Base-by-base conservation (phyloP, 2,329 filamentous ascomycete species). In the Fusarium pseudoanthophilum region DNA sequence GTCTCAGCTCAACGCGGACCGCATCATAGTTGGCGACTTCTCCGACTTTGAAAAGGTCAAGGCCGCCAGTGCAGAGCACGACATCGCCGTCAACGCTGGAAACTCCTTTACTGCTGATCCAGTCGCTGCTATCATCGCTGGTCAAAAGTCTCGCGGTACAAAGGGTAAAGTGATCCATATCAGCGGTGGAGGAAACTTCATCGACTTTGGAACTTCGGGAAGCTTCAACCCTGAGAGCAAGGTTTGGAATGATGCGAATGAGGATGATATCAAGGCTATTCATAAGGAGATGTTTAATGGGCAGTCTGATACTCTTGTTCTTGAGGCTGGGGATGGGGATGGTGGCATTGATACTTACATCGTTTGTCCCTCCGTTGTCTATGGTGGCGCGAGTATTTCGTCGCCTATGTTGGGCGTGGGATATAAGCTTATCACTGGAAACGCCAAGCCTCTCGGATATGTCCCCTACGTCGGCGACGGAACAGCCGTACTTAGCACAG, bases 211-310 rank as follows among this genome's bases (percentile, higher is more conserved):
- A 11, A 68, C 65, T 7, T 68, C 65, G 2, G 65, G 64, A 1
- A 68, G 34, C 21, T 68, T 62, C 0, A 68, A 68, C 3, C 37
- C 48, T 1, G 64, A 55, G 2, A 68, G 65, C 1, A 68, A 68
- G 14, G 42, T 68, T 6, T 68, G 65, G 65, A 68, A 68, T 10
- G 65, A 68, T 11, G 36, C 48, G 7, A 63, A 53, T 7, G 64
- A 63, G 20, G 36, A 55, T 11, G 64, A 68, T 16, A 68, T 68
- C n/a, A 62, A 52, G 16, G 48, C 65, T 49, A 34, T 68, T 0
- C 64, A 68, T 4, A 68, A 68, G 26, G 64, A 68, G 2, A 68
- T 68, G 65, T 68, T 62, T 4, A 68, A 68, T 14, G 65, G 65
- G 1, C 65, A 68, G 4, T 68, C 65, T 5, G 64, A 68, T 24